A percentile compares a stretch with the other conserved stretches of the same genome.
These are phyloP conservation scores for Terana coerulea DNA, from an alignment of 768 basidiomycete genomes.

Conservation along the genomic window DNA sequence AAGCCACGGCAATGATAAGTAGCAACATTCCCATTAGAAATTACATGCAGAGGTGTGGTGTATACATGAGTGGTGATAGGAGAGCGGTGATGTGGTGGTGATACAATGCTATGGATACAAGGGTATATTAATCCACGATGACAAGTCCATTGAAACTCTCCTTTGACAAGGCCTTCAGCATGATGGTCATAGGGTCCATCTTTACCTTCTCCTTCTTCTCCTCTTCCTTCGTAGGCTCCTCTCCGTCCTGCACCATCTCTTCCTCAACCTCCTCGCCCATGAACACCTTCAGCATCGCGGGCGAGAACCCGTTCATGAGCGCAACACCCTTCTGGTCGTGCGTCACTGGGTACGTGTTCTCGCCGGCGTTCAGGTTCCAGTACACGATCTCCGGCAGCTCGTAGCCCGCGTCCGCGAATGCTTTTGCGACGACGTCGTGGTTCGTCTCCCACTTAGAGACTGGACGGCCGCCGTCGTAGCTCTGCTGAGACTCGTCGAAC, in stretches of 20 bases:
- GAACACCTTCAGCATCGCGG: slow-evolving; percentile 68
- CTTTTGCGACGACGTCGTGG: slow-evolving; percentile 50
- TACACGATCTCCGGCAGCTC: slow-evolving; percentile 71
- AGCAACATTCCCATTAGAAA: no score
- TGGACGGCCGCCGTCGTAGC: background rate
- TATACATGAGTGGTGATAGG: no score
- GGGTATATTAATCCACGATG: slow-evolving; percentile 58
- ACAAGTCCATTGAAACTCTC: slow-evolving; percentile 53
- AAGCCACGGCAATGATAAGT: no score
- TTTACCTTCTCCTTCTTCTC: slow-evolving; percentile 36
- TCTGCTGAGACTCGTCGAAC: slow-evolving; percentile 44
- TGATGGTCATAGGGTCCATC: slow-evolving; percentile 25
- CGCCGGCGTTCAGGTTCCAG: slow-evolving; percentile 50
- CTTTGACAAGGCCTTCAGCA: slow-evolving; percentile 41
- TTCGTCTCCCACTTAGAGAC: slow-evolving; percentile 52
- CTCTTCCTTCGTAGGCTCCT: slow-evolving; percentile 32
- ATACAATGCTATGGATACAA: no score
- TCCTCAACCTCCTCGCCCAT: slow-evolving; percentile 49
- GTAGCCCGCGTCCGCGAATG: slow-evolving; percentile 60
- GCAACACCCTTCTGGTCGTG: slow-evolving; percentile 58
- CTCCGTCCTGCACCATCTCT: slow-evolving; percentile 15
- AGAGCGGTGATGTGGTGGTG: no score
- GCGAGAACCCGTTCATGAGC: slow-evolving; percentile 66
- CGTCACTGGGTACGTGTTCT: slow-evolving; percentile 42
- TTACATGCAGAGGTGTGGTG: no score